Percentiles rank a stretch among this genome's conserved stretches.
Conservation (phyloP, 1,284 basidiomycete species). For the Moniliophthora roreri region DNA sequence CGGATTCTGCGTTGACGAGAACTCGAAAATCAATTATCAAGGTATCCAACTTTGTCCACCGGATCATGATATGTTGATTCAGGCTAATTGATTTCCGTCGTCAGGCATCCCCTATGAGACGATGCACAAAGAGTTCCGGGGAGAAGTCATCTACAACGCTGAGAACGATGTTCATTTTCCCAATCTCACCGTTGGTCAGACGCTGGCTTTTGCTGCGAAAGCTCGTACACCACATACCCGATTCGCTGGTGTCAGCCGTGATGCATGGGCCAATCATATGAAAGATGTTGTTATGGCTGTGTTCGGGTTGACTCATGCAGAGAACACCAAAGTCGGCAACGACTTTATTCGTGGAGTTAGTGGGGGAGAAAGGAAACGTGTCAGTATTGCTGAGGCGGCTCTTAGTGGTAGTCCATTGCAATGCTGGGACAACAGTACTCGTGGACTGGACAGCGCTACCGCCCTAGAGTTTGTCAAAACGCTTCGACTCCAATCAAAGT, state of each 20-base stretch:
- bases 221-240: conserved; percentile 50
- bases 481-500: conserved; percentile 11
- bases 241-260: conserved; percentile 41
- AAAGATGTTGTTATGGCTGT: conserved; percentile 52
- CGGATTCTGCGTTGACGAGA: conserved; percentile 39
- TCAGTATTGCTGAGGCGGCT: conserved; percentile 50
- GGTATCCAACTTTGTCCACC: conserved; percentile 24
- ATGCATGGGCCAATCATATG: conserved; percentile 46
- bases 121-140: conserved; percentile 40
- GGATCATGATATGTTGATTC: background rate
- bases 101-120: conserved; percentile 34
- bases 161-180: conserved; percentile 56
- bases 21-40: conserved; percentile 53
- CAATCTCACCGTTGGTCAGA: conserved; percentile 57
- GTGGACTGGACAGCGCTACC: conserved; percentile 56
- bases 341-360: conserved; percentile 60
- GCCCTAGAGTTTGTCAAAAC: conserved; percentile 35
- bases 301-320: conserved; percentile 61
- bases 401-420: conserved; percentile 16
- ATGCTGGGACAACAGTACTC: conserved; percentile 51
- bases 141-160: conserved; percentile 22
- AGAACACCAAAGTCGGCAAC: conserved; percentile 51
- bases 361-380: conserved; percentile 60
- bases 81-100: background rate
- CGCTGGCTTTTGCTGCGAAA: conserved; percentile 49